phyloP scores from a whole-genome alignment of 305 asterid genomes.

The Andrographis paniculata region DNA sequence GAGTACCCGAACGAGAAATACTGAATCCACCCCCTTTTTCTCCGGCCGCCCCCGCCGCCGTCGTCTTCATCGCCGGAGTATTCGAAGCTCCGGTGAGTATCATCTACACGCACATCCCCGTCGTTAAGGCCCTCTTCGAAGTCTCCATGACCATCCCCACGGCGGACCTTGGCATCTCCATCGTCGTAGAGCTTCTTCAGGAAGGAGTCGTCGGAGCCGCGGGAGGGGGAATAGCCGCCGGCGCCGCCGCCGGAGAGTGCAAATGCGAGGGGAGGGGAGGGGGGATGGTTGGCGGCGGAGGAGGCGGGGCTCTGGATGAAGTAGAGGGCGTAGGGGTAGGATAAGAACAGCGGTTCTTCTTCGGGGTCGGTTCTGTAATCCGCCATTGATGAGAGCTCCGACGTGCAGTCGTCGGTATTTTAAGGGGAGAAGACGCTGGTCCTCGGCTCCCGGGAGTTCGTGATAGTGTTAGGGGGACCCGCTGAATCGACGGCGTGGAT shows the following conservation, averaged over 20 bases:
- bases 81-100: background rate
- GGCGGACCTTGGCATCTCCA: background rate
- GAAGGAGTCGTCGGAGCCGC: background rate
- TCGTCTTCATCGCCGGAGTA: slow-evolving; percentile 1
- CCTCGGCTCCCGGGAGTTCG: too few relatives aligned
- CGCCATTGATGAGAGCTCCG: background rate
- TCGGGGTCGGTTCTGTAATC: slow-evolving; percentile 28
- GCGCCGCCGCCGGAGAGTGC: background rate
- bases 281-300: background rate
- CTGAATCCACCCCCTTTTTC: slow-evolving; percentile 25
- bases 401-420: background rate
- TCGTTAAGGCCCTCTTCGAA: too few relatives aligned
- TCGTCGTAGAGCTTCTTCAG: too few relatives aligned
- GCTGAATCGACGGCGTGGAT: too few relatives aligned
- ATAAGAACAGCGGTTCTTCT: slow-evolving; percentile 63
- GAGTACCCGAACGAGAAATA: slow-evolving; percentile 44
- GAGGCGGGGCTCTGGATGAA: slow-evolving; percentile 66
- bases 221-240: background rate
- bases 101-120: too few relatives aligned
- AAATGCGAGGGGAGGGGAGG: background rate
- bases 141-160: too few relatives aligned
- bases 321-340: slow-evolving; percentile 50
- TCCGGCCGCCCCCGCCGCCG: background rate
- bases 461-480: too few relatives aligned
- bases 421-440: background rate